Conservation (phyloP, 768 basidiomycete species). For the Hypholoma fasciculare region DNA sequence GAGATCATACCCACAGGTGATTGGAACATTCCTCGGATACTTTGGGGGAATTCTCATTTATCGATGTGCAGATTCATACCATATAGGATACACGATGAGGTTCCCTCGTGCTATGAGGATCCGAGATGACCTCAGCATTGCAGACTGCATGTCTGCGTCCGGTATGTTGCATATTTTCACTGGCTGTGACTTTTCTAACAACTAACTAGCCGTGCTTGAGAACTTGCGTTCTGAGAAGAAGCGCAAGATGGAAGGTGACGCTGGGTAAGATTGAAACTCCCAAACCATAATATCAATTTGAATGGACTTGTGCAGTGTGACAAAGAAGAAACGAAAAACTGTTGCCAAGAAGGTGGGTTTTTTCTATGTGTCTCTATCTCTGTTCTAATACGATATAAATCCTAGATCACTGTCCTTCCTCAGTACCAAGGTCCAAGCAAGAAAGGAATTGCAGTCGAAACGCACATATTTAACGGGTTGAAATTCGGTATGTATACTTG, state of each 20-base stretch:
- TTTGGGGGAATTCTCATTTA: neutral
- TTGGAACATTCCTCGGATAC: neutral
- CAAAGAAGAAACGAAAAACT: conserved; percentile 64
- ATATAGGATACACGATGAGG: conserved; percentile 86
- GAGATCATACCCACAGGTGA: conserved; percentile 80
- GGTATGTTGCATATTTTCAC: conserved; percentile 36
- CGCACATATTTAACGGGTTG: conserved; percentile 69
- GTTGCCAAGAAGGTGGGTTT: conserved; percentile 47
- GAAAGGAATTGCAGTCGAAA: conserved; percentile 57
- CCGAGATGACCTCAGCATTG: conserved; percentile 72
- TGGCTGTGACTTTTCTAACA: neutral
- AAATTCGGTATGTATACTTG: conserved; percentile 67
- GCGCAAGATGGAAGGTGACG: conserved; percentile 68
- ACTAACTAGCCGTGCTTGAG: conserved; percentile 53
- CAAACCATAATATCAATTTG: neutral
- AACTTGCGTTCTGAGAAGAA: conserved; percentile 65
- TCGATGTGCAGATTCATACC: conserved; percentile 67
- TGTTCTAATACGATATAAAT: neutral
- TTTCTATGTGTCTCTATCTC: neutral
- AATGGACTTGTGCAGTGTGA: conserved; percentile 22
- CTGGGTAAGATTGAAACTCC: conserved; percentile 36
- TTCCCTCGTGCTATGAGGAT: conserved; percentile 87
- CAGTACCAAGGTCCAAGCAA: conserved; percentile 67
- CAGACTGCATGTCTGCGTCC: conserved; percentile 72
- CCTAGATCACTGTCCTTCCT: conserved; percentile 58